Base-by-base conservation (phyloP, 805 yeast species). In the Clavispora asparagi region DNA sequence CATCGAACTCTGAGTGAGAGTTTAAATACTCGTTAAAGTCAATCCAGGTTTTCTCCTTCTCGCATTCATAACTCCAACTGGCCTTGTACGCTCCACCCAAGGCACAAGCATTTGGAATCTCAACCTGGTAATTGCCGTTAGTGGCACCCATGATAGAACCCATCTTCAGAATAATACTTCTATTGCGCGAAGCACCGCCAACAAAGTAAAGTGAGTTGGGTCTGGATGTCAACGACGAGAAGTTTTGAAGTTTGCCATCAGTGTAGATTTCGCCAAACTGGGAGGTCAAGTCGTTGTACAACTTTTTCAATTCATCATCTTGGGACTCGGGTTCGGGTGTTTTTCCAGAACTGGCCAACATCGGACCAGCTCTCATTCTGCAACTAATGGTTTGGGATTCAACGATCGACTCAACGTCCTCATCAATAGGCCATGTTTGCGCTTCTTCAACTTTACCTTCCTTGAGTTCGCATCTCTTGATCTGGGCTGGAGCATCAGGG, bases 1-100 rank as follows among this genome's bases (percentile, higher is more conserved):
- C 73, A n/a, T 68, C 71, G 74, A 79, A 76, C 42, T 79, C 69
- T 29, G 42, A 58, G 43, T 49, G 57, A 13, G 54, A 50, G 27
- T 57, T 58, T 42, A 75, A 46, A 59, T 66, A 60, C 56, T 68
- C 55, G 74, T 66, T 65, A 60, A 71, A 83, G 70, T 46, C 70
- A 57, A 63, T 67, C 76, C 66, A 74, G 13, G 58, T 47, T 9
- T 55, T 55, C 16, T 57, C 52, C 23, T 46, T 30, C 49, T 70
- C 75, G 46, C 66, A 66, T 44, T 59, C 51, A 47, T 62, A 65
- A 33, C 87, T 78, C 95, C 95, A 89, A 41, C 83, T 70, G 1
- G 96, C 92, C 60, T 87, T 85, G 66, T 77, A 87, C 37, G 95
- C 92, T 4, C 96, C 96, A 25, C 97, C 97, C 31, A 87, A 64